Base-by-base conservation (phyloP, 495 filamentous ascomycete genomes). In the Talaromyces adpressus region DNA sequence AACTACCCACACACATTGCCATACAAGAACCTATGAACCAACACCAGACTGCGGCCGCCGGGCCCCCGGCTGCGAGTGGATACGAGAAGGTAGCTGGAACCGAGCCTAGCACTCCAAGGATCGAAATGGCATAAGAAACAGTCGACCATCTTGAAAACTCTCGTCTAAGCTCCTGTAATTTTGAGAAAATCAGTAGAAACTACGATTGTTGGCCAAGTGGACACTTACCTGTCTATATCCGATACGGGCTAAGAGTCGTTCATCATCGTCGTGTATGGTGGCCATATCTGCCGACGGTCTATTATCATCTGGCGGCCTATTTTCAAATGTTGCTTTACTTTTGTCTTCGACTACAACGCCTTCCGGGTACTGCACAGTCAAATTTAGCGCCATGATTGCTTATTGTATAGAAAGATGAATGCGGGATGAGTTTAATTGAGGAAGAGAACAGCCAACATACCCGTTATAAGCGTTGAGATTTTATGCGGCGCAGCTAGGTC, bases 101-200 rank as follows among this genome's bases (percentile, higher is more conserved):
- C 0, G 86, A 89, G 16, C 87, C 87, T 0, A 90, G 72, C 1
- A 90, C 86, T 8, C 87, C 87, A 1, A 90, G 71, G 62, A 90
- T 87, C 27, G 86, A 89, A 70, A 90, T 88, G 49, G 87, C 87
- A 74, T 90, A 90, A 8, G 87, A 90, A 7, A 89, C 77, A 1
- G 87, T 90, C 4, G 87, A 90, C 85, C 85, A 90, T 80, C 85
- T 88, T 5, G 83, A 88, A 68, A 90, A 90, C 59, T 90, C 85
- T 47, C 87, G 80, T 61, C 76, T 75, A 6, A 90, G 64, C 71
- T 89, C 87, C 87, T 81, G 62, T 11, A 11, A 58, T 16, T 41
- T 30, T 45, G 25, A 32, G 5, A 47, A n/a, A 29, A 7, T 58
- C 16, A 58, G 29, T 20, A 30, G 8, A 45, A n/a, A 49, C 4